Evolutionary conservation across 1,139 yeast genomes (phyloP), one percentile per base, ranked within the genome.

Genomic region (Meyerozyma athensensis): DNA sequence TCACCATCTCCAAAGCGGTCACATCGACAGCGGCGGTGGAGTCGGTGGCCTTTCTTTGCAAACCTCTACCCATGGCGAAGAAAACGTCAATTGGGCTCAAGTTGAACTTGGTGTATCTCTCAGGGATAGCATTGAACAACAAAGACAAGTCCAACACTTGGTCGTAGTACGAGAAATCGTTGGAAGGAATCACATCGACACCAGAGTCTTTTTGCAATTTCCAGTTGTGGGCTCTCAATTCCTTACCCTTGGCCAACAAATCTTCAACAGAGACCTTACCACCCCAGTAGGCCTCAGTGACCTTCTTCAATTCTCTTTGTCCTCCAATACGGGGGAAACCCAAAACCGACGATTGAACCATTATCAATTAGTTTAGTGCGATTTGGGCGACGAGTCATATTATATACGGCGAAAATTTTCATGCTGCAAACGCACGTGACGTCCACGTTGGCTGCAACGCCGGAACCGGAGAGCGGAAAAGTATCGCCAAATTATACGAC

Each of bases 291-390:
- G 96, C 84, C 74, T 92, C 98, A 54, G 98, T 92, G 69, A 86
- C 86, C 75, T 92, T 92, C 77, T 92, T 92, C 71, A 92, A 83
- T 76, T 92, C 98, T 82, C 98, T 92, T 77, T 89, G 89, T 56
- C 96, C 95, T 63, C 98, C 94, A 58, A 84, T 90, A 79, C 97
- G 92, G 76, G 98, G 98, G 90, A 90, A 90, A 70, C 98, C 98
- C 74, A 90, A 81, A 58, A 90, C 94, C 61, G 96, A 81, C 52
- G 97, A 90, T 71, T 82, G 83, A 70, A 90, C 97, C 97, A 90
- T 89, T 61, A 38, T 70, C 30, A 24, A 24, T 22, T 33, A 23
- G 19, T 33, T 34, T 26, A 22, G n/a, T 23, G 21, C n/a, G 32
- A 26, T 16, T 16, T 17, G 33, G 30, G 32, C 30, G 22, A 26